Percentiles rank a stretch among this genome's conserved stretches.
Evolutionary conservation across 768 basidiomycete genomes (phyloP).

Genomic region (Lyophyllum decastes): DNA sequence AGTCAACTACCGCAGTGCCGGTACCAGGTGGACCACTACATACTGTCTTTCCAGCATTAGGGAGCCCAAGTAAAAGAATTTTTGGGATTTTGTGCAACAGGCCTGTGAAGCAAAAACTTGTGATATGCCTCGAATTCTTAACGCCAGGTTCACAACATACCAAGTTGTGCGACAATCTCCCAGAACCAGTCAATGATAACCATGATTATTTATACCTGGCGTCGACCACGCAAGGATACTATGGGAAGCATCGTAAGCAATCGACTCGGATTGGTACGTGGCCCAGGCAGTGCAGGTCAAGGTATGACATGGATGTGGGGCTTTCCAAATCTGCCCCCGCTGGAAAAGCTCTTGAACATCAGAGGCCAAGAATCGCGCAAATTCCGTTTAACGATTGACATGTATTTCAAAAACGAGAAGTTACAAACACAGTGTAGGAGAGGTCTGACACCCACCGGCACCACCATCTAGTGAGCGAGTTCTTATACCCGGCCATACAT

Average conservation of each 20-base stretch:
- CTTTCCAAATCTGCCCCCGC: background rate
- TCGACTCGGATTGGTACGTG: constrained; percentile 12
- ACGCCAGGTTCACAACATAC: constrained; percentile 45
- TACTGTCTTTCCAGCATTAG: constrained; percentile 99
- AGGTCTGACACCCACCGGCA: constrained; percentile 67
- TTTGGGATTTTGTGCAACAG: constrained; percentile 98
- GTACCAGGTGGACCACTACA: constrained; percentile 22
- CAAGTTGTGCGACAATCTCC: constrained; percentile 92
- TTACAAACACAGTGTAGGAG: constrained; percentile 48
- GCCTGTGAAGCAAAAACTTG: constrained; percentile 43
- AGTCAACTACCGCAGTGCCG: background rate
- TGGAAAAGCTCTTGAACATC: no score
- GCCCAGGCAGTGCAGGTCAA: background rate
- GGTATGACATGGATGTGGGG: constrained; percentile 14
- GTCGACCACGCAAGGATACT: constrained; percentile 14
- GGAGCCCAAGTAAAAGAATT: constrained; percentile 97
- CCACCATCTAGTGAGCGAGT: constrained; percentile 51
- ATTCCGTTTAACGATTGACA: no score
- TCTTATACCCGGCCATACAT: constrained; percentile 58
- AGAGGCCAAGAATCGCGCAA: no score
- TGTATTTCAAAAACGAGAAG: background rate
- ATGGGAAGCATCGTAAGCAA: constrained; percentile 5
- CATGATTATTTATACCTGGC: constrained; percentile 46
- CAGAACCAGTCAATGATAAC: constrained; percentile 95
- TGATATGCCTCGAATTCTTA: no score